phyloP scores from a whole-genome alignment of 768 basidiomycete genomes.

The Trametes gibbosa region DNA sequence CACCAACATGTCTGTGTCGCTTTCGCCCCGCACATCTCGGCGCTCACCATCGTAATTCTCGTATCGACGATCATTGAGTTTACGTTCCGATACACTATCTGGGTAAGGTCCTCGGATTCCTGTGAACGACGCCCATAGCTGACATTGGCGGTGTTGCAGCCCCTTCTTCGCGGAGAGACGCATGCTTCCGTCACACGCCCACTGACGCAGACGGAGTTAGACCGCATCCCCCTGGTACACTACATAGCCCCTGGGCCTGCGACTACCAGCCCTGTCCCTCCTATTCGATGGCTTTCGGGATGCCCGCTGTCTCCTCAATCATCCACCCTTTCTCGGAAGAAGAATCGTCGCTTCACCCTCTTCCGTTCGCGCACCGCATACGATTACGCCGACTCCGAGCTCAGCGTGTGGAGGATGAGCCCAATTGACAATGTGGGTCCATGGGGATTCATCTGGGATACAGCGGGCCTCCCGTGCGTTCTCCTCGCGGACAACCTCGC shows the following conservation, averaged over 20 bases:
- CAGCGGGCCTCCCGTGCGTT: conserved; percentile 74
- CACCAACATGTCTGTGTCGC: not conserved
- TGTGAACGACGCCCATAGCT: not conserved
- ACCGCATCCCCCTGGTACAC: conserved; percentile 13
- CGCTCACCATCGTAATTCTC: not conserved
- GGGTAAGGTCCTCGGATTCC: not conserved
- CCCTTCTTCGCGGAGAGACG: not conserved
- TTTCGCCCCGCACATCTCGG: not conserved
- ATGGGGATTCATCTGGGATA: conserved; percentile 79
- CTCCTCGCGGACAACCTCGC: conserved; percentile 80
- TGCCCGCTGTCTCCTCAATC: not conserved
- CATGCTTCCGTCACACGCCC: not conserved
- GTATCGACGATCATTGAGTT: not conserved
- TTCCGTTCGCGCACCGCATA: not conserved
- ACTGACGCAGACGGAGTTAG: conserved; percentile 10
- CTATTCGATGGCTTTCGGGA: not conserved
- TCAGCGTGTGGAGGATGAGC: not conserved
- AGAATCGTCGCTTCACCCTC: conserved; percentile 2
- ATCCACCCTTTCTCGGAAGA: not conserved
- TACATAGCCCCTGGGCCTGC: conserved; percentile 6
- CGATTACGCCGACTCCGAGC: not conserved
- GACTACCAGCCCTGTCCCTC: too few species aligned
- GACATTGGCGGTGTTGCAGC: not conserved
- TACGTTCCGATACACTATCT: not conserved
- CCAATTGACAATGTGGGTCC: conserved; percentile 13